A percentile compares a stretch with the other conserved stretches of the same genome.
phyloP scores from a whole-genome alignment of 1,284 basidiomycete genomes.

The Cryptococcus floricola region DNA sequence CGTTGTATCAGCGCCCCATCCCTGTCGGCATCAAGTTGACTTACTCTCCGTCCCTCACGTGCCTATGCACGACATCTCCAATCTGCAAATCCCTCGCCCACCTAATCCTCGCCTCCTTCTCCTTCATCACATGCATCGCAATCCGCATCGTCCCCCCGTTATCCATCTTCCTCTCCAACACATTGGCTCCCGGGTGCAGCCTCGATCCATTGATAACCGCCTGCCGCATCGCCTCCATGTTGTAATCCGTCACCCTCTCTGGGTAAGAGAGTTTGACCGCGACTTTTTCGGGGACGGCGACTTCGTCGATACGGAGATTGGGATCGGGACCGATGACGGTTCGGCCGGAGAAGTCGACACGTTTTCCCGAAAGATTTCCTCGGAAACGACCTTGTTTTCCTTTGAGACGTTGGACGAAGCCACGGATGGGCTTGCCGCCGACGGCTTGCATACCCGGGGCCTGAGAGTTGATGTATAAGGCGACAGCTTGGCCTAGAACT shows the following conservation, averaged over 20 bases:
- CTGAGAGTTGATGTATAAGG: conserved; percentile 98
- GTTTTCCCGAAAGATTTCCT: conserved; percentile 97
- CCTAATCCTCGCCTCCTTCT: conserved; percentile 32
- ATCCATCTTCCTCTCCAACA: conserved; percentile 65
- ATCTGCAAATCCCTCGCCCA: conserved; percentile 42
- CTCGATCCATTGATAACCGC: conserved; percentile 89
- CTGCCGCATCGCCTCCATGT: conserved; percentile 71
- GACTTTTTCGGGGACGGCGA: conserved; percentile 93
- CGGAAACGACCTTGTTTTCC: conserved; percentile 99
- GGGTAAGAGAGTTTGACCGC: conserved; percentile 96
- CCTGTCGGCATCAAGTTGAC: conserved; percentile 17
- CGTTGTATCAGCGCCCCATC: conserved; percentile 16
- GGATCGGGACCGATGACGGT: conserved; percentile 99
- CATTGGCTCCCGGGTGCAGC: conserved; percentile 91
- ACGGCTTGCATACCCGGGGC: conserved; percentile 84
- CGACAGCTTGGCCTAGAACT: conserved; percentile 87
- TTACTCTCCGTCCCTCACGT: conserved; percentile 88
- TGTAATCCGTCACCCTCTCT: conserved; percentile 89
- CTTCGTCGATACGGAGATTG: conserved; percentile 95
- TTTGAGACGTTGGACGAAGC: conserved; percentile 96
- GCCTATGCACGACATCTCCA: conserved; percentile 53
- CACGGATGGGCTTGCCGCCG: conserved; percentile 81
- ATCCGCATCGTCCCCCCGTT: conserved; percentile 20
- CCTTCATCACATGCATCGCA: conserved; percentile 39
- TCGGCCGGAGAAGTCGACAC: conserved; percentile 97